These are phyloP conservation scores for Trametopsis cervina DNA, from an alignment of 768 basidiomycete genomes.

Conservation along the genomic window DNA sequence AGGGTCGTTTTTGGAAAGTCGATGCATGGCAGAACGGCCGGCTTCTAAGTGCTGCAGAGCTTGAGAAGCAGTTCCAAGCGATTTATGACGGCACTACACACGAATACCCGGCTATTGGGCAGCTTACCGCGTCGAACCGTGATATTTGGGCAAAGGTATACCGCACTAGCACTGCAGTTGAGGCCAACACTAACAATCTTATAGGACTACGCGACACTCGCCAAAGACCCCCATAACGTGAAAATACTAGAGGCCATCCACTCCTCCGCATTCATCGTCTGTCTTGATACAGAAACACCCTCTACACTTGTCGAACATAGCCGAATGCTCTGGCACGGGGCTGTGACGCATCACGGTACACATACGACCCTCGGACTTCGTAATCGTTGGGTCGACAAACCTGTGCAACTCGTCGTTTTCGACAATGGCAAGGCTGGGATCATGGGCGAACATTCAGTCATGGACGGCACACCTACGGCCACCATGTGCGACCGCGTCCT, in stretches of 20 bases:
- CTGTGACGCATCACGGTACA: conserved; percentile 31
- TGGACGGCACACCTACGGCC: conserved; percentile 84
- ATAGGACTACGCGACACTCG: conserved; percentile 60
- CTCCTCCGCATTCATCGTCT: conserved; percentile 80
- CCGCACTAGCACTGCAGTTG: neutral
- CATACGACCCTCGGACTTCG: conserved; percentile 40
- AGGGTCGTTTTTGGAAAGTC: conserved; percentile 80
- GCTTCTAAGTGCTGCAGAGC: conserved; percentile 56
- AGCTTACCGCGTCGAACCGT: conserved; percentile 71
- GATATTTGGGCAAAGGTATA: conserved; percentile 84
- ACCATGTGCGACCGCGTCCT: conserved; percentile 68
- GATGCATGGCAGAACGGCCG: conserved; percentile 47
- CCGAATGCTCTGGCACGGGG: conserved; percentile 78
- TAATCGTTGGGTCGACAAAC: conserved; percentile 89
- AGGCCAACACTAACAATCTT: neutral
- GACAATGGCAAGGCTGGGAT: conserved; percentile 78
- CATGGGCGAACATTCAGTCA: conserved; percentile 90
- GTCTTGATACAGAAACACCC: conserved; percentile 62
- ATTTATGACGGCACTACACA: conserved; percentile 60
- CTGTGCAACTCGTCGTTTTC: conserved; percentile 78
- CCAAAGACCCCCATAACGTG: conserved; percentile 53
- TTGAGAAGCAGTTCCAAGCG: conserved; percentile 68
- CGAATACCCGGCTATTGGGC: conserved; percentile 69
- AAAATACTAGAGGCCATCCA: conserved; percentile 66
- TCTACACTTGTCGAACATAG: conserved; percentile 50